Evolutionary conservation across 2,329 filamentous ascomycete genomes (phyloP).

Genomic region (Lecanosticta acicola): DNA sequence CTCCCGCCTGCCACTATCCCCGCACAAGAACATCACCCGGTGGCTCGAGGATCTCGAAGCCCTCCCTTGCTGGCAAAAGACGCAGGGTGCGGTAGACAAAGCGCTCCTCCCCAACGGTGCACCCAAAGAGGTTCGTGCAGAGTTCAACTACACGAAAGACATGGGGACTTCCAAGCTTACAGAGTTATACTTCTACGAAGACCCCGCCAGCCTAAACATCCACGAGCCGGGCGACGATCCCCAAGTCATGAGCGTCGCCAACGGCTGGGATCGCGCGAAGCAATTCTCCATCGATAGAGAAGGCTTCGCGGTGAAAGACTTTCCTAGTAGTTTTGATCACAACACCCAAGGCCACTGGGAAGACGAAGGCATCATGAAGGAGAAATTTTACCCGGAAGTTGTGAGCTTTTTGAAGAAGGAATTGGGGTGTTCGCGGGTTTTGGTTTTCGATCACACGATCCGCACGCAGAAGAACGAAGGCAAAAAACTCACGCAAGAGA

Average conservation of each 20-base stretch:
- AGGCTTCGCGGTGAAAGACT: conserved; percentile 43
- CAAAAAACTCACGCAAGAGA: conserved; percentile 34
- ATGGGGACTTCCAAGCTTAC: conserved; percentile 34
- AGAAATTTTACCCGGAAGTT: conserved; percentile 43
- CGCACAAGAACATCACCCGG: conserved; percentile 35
- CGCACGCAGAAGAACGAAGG: conserved; percentile 34
- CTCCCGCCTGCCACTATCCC: conserved; percentile 34
- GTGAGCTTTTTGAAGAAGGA: conserved; percentile 44
- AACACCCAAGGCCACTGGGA: conserved; percentile 32
- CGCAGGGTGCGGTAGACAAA: conserved; percentile 37
- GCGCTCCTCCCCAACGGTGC: conserved; percentile 31
- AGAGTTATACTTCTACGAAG: conserved; percentile 41
- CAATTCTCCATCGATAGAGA: conserved; percentile 44
- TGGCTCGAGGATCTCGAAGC: conserved; percentile 39
- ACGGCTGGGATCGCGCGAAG: conserved; percentile 40
- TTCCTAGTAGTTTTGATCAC: conserved; percentile 19
- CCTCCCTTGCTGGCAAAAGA: conserved; percentile 37
- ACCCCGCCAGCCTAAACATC: conserved; percentile 35
- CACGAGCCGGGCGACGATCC: conserved; percentile 39
- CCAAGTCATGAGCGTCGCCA: conserved; percentile 36
- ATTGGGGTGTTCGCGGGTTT: conserved; percentile 39
- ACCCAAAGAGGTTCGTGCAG: conserved; percentile 35
- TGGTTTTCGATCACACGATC: conserved; percentile 50
- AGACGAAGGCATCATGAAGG: conserved; percentile 39
- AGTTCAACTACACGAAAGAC: conserved; percentile 45